A percentile compares a stretch with the other conserved stretches of the same genome.
These are phyloP conservation scores for Sphagnum contortum DNA, from an alignment of 225 moss, liverwort and hornwort genomes.

Conservation along the genomic window DNA sequence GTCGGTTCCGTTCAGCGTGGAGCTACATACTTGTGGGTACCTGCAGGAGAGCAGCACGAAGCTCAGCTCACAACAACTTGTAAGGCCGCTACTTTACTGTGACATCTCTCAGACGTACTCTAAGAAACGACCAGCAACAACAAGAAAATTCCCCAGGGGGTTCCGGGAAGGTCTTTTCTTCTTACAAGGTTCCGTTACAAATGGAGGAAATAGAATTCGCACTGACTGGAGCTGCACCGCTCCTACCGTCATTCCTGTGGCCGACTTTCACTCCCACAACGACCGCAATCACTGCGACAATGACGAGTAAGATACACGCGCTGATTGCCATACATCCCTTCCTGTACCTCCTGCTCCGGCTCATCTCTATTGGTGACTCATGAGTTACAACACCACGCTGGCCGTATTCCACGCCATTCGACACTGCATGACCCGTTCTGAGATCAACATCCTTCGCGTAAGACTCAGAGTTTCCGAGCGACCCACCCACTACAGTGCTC, in stretches of 20 bases:
- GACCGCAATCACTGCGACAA: conserved; percentile 12
- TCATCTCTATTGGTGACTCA: conserved; percentile 7
- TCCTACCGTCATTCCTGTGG: conserved; percentile 3
- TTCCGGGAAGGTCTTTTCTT: background rate
- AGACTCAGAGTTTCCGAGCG: conserved; percentile 25
- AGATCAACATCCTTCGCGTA: conserved; percentile 9
- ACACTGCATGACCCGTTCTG: background rate
- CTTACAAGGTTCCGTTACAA: conserved; percentile 49
- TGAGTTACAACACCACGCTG: background rate
- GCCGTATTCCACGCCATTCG: no score
- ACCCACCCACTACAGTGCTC: conserved; percentile 28
- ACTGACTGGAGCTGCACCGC: conserved; percentile 5
- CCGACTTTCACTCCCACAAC: conserved; percentile 22
- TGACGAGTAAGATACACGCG: conserved; percentile 19
- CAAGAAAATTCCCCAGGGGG: background rate
- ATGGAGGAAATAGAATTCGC: conserved; percentile 14
- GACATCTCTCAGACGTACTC: background rate
- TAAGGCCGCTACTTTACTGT: background rate
- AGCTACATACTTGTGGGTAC: conserved; percentile 45
- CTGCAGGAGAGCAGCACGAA: conserved; percentile 6
- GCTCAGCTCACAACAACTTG: background rate
- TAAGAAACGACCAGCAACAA: background rate
- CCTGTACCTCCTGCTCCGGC: conserved; percentile 17
- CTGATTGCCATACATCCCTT: conserved; percentile 38
- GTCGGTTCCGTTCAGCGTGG: conserved; percentile 26